These are phyloP conservation scores for Venturia oleaginea DNA, from an alignment of 2,329 filamentous ascomycete species.

Conservation along the genomic window DNA sequence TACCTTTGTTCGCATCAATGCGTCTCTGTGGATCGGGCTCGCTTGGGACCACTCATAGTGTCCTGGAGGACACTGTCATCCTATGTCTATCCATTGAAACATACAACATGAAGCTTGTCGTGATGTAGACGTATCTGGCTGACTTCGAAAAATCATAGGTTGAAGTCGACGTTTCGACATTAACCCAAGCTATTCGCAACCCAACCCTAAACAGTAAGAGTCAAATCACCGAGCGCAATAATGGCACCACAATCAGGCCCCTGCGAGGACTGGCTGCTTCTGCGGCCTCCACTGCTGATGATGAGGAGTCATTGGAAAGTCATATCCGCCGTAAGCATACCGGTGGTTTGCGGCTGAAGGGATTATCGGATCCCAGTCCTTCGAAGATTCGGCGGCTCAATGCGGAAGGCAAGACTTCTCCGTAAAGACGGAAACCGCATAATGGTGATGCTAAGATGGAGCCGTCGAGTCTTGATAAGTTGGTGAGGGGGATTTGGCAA, in stretches of 20 bases:
- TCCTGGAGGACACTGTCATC: neutral
- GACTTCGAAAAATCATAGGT: neutral
- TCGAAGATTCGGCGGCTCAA: conserved; percentile 22
- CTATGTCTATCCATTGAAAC: neutral
- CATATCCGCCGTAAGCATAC: neutral
- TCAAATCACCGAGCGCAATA: neutral
- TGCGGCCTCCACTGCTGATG: neutral
- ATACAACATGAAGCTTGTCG: neutral
- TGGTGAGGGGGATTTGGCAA: conserved; percentile 43
- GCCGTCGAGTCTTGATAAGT: conserved; percentile 39
- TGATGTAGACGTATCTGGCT: neutral
- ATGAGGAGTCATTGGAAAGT: neutral
- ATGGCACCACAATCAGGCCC: neutral
- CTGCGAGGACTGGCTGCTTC: neutral
- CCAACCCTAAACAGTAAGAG: neutral
- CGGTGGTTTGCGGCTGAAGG: neutral
- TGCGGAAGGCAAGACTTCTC: conserved; percentile 24
- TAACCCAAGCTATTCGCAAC: neutral
- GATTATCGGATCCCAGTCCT: neutral
- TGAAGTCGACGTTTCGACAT: neutral
- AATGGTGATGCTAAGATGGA: conserved; percentile 34
- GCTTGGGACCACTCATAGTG: neutral
- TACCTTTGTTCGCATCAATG: neutral
- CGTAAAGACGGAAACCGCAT: conserved; percentile 25
- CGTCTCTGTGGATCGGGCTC: neutral